Evolutionary conservation across 768 basidiomycete species (phyloP), one percentile per base, ranked within the genome.

Genomic region (Mycena pura): DNA sequence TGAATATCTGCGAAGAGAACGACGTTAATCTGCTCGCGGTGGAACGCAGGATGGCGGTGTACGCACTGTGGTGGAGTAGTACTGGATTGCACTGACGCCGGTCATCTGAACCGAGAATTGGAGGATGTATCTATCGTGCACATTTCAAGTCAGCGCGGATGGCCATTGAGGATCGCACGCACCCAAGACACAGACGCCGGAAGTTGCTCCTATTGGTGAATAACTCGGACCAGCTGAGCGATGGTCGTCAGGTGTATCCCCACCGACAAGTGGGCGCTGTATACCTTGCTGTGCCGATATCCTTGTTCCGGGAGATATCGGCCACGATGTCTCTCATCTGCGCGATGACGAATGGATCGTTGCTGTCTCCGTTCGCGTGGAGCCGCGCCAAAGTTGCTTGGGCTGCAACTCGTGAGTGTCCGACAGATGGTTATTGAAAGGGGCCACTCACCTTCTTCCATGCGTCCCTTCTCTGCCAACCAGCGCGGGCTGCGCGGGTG

Each of bases 21-120:
- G 32, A 11, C 13, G 31, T 48, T 25, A 45, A 25, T 10, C 56
- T 11, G 25, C n/a, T n/a, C n/a, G 29, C 10, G 21, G 45, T 25
- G 6, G 21, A 19, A 11, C 46, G 15, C 9, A 32, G 8, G 19
- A 10, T 11, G 27, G 43, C 38, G 28, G 10, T 21, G 9, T 19
- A 62, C 72, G 47, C 58, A 79, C 79, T 22, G 74, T 77, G 0
- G 79, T 80, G 4, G 81, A 82, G 67, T 83, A 84, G 70, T 83
- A 84, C 62, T 85, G 84, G 38, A 87, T 84, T 36, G 80, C 82
- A 48, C 81, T 82, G 53, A 85, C 78, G 71, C 82, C 85, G 9
- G 86, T 87, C 83, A 86, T 85, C 64, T 87, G 86, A 9, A 85
- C 83, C 8, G 82, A 82, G 66, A 84, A 84, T 68, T 86, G 82